phyloP scores from a whole-genome alignment of 2,329 filamentous ascomycete species.

The Alternaria conjuncta region DNA sequence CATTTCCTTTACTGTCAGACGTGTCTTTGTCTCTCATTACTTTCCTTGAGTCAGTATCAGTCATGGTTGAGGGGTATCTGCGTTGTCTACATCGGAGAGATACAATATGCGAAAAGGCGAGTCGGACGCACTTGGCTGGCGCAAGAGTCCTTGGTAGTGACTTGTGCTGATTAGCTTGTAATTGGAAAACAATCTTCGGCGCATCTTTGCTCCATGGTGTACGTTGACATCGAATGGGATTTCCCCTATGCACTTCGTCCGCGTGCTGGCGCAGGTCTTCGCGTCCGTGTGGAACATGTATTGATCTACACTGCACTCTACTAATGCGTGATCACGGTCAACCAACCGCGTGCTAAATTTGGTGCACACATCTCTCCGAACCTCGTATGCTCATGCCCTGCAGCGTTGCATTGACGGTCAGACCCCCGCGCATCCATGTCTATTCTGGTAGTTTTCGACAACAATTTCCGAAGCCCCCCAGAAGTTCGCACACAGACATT shows the following conservation, averaged over 20 bases:
- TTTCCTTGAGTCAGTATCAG: conserved; percentile 31
- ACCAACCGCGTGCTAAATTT: conserved; percentile 14
- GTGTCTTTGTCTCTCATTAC: conserved; percentile 23
- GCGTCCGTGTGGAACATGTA: background rate
- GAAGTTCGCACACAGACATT: conserved; percentile 6
- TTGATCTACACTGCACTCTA: conserved; percentile 1
- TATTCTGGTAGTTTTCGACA: conserved; percentile 4
- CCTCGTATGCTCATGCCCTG: conserved; percentile 3
- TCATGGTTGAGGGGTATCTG: conserved; percentile 15
- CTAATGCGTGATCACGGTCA: background rate
- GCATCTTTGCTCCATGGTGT: conserved; percentile 3
- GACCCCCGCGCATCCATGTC: conserved; percentile 10
- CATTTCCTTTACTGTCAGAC: conserved; percentile 30
- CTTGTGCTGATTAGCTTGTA: conserved; percentile 33
- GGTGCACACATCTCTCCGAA: conserved; percentile 11
- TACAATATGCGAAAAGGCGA: conserved; percentile 9
- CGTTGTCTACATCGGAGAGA: conserved; percentile 26
- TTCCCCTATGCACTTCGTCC: background rate
- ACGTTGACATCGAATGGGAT: background rate
- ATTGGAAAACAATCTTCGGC: conserved; percentile 37
- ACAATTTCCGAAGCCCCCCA: conserved; percentile 8
- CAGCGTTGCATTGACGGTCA: conserved; percentile 9
- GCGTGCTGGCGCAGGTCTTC: background rate
- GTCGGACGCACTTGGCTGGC: conserved; percentile 35
- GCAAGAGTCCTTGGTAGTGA: conserved; percentile 34